These are phyloP conservation scores for Pichia sp. DNA, from an alignment of 1,139 yeast species.

Conservation along the genomic window DNA sequence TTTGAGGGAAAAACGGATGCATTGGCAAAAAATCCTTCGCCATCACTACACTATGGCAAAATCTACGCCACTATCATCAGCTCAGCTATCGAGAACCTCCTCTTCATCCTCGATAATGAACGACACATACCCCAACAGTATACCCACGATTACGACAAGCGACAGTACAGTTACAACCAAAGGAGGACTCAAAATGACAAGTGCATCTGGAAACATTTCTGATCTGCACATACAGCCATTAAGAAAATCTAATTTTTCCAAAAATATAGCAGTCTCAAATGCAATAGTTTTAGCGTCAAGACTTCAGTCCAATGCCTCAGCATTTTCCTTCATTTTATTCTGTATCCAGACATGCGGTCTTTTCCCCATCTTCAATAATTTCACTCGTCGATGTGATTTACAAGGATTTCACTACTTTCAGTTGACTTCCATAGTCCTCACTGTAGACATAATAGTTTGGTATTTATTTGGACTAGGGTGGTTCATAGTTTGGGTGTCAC, in stretches of 20 bases:
- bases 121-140: not conserved
- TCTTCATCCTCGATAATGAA: not conserved
- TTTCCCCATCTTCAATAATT: constrained; percentile 65
- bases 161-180: not conserved
- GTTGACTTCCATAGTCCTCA: constrained; percentile 29
- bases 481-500: constrained; percentile 46
- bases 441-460: constrained; percentile 33
- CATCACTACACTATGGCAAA: constrained; percentile 19
- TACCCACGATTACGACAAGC: not conserved
- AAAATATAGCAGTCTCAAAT: constrained; percentile 79
- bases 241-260: constrained; percentile 59
- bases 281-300: constrained; percentile 90
- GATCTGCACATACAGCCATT: constrained; percentile 14
- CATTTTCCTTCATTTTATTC: constrained; percentile 75
- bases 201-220: not conserved
- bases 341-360: constrained; percentile 70
- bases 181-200: not conserved
- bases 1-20: constrained; percentile 17
- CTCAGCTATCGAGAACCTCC: not conserved
- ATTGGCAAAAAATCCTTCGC: constrained; percentile 24
- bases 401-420: constrained; percentile 36
- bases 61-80: constrained; percentile 10
- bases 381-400: constrained; percentile 43
- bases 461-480: constrained; percentile 39
- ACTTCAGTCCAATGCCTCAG: constrained; percentile 65